Evolutionary conservation across 169 alveolate genomes (phyloP).

Genomic region (Neospora caninum): DNA sequence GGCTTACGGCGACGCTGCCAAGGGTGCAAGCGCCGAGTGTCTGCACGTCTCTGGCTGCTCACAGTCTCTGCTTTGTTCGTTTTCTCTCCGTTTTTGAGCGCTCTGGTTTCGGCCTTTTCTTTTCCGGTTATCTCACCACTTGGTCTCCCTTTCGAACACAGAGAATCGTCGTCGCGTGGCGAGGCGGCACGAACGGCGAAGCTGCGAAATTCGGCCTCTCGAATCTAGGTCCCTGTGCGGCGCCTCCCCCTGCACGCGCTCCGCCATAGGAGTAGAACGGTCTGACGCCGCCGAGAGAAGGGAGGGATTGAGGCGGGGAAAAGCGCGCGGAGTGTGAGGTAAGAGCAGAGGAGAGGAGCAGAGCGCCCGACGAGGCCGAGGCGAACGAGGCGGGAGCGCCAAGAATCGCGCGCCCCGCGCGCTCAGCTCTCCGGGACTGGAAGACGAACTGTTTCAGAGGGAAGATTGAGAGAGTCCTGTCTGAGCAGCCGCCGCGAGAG

Average conservation of each 20-base stretch:
- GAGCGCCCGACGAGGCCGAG: too few species aligned
- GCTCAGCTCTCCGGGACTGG: too few species aligned
- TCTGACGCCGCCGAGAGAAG: background rate
- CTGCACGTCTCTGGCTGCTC: background rate
- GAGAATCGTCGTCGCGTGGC: conserved; percentile 79
- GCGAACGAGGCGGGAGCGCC: too few species aligned
- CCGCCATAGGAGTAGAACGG: background rate
- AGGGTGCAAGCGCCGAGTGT: too few species aligned
- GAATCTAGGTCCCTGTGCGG: background rate
- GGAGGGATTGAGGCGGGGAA: too few species aligned
- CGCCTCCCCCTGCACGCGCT: background rate
- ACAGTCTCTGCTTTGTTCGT: background rate
- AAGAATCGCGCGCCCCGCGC: too few species aligned
- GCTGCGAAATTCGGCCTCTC: background rate
- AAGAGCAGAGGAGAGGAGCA: too few species aligned
- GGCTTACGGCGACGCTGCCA: too few species aligned
- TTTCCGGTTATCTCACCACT: conserved; percentile 68
- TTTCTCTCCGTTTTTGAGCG: background rate
- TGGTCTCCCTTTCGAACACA: conserved; percentile 76
- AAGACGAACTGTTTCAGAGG: too few species aligned
- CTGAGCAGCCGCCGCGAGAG: too few species aligned
- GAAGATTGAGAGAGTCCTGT: too few species aligned
- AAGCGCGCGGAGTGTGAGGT: too few species aligned
- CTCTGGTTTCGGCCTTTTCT: background rate
- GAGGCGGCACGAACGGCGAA: conserved; percentile 61